These are phyloP conservation scores for Paecilomyces fulvus DNA, from an alignment of 2,329 filamentous ascomycete species.

Conservation along the genomic window DNA sequence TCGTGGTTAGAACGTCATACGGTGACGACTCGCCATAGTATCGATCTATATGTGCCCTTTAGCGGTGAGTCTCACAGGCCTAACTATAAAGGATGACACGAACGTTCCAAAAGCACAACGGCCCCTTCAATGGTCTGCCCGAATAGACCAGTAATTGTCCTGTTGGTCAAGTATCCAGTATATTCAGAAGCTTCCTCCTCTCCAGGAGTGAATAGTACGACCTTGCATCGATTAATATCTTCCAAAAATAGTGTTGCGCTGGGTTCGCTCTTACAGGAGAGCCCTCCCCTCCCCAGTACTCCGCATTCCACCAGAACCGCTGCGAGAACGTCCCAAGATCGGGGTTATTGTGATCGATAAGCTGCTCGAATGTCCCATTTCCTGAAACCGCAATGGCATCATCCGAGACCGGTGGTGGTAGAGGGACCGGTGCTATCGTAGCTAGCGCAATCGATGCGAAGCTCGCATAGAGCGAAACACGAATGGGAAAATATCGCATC, in stretches of 20 bases:
- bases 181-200: conserved; percentile 43
- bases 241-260: not conserved
- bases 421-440: not conserved
- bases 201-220: conserved; percentile 46
- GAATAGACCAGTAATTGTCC: conserved; percentile 41
- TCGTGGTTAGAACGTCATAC: conserved; percentile 41
- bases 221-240: conserved; percentile 17
- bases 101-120: conserved; percentile 48
- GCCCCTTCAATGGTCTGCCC: conserved; percentile 48
- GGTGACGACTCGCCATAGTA: conserved; percentile 52
- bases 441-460: not conserved
- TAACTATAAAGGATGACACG: conserved; percentile 9
- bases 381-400: not conserved
- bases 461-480: not conserved
- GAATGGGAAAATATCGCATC: not conserved
- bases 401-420: not conserved
- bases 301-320: conserved; percentile 45
- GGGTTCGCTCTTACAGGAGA: conserved; percentile 36
- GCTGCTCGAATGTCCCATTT: conserved; percentile 42
- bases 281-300: conserved; percentile 46
- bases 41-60: conserved; percentile 33
- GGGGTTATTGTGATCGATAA: conserved; percentile 51
- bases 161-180: conserved; percentile 43
- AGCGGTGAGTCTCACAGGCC: not conserved
- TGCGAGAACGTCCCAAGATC: conserved; percentile 48